Evolutionary conservation across 441 rosid species (phyloP), one percentile per base, ranked within the genome.

Genomic region (Erodium texanum): DNA sequence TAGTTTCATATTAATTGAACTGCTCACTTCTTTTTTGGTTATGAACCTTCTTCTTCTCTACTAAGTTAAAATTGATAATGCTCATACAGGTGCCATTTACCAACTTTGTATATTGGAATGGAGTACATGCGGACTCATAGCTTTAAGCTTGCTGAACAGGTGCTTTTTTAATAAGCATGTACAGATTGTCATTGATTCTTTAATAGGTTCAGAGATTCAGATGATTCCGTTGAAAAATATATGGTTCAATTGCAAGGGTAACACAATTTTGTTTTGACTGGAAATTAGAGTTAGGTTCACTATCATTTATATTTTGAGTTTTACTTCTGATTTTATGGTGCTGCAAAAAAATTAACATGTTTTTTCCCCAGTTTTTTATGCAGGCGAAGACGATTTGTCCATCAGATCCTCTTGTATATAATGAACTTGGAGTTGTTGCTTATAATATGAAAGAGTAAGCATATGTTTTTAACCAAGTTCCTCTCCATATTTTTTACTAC

Each of bases 41-140:
- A 54, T 54, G 61, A 66, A 72, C 81, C 80, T 81, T 83, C 80
- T 75, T 72, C 80, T 81, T 82, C n/a, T n/a, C n/a, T 82, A 83
- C 90, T 86, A 83, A 83, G 79, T 88, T 82, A 85, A 77, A 86
- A 77, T 84, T 89, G 87, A 84, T 82, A 56, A 56, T 89, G 87
- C 85, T 89, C 82, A 84, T 85, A 80, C 88, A 92, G 98, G 92
- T 94, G 98, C 79, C 98, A 94, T 81, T 87, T 92, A 70, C 94
- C 99, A 80, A 90, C 97, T 76, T 67, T 92, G 78, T 94, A 87
- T 87, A 94, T 92, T 71, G 97, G 97, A 80, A 94, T 92, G 99
- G 99, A 94, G 82, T 92, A 94, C 85, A 89, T 87, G 94, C 85
- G 96, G 81, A 94, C 92, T 36, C 98, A 88, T 78, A 94, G 97